Conservation (phyloP, 2,329 filamentous ascomycete genomes). For the Sclerotinia minor region DNA sequence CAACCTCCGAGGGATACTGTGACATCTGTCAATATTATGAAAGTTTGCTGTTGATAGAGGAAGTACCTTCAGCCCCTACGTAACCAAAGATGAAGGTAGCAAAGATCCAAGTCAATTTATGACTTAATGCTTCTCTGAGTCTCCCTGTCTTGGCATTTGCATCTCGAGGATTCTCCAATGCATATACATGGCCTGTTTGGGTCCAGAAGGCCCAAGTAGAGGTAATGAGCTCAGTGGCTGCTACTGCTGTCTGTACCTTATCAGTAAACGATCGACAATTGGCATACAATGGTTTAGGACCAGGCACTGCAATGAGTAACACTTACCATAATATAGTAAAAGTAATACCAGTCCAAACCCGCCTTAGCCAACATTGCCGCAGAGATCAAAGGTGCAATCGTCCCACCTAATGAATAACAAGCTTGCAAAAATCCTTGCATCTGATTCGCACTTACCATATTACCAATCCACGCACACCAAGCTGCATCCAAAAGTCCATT, state of each 20-base stretch:
- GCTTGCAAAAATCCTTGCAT: slow-evolving; percentile 73
- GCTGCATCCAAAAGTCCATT: slow-evolving; percentile 65
- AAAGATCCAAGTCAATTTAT: slow-evolving; percentile 63
- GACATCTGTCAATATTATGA: not conserved
- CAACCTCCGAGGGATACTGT: slow-evolving; percentile 70
- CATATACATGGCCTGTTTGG: slow-evolving; percentile 58
- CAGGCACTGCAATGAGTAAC: not conserved
- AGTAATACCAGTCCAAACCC: slow-evolving; percentile 65
- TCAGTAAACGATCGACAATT: not conserved
- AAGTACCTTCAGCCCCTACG: slow-evolving; percentile 64
- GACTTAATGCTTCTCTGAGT: slow-evolving; percentile 43
- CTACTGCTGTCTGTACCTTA: slow-evolving; percentile 50
- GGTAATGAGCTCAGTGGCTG: slow-evolving; percentile 55
- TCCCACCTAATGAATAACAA: slow-evolving; percentile 70
- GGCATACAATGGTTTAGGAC: not conserved
- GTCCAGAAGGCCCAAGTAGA: slow-evolving; percentile 61
- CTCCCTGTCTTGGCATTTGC: slow-evolving; percentile 25
- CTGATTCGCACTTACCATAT: slow-evolving; percentile 68
- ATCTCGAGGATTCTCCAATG: slow-evolving; percentile 52
- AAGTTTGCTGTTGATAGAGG: no score
- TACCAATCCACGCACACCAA: slow-evolving; percentile 65
- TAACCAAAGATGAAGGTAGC: slow-evolving; percentile 75
- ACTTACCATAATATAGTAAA: slow-evolving; percentile 73
- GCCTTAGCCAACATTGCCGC: slow-evolving; percentile 61
- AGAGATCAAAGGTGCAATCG: slow-evolving; percentile 55